phyloP scores from a whole-genome alignment of 2,329 filamentous ascomycete species.

The Penicillium italicum region DNA sequence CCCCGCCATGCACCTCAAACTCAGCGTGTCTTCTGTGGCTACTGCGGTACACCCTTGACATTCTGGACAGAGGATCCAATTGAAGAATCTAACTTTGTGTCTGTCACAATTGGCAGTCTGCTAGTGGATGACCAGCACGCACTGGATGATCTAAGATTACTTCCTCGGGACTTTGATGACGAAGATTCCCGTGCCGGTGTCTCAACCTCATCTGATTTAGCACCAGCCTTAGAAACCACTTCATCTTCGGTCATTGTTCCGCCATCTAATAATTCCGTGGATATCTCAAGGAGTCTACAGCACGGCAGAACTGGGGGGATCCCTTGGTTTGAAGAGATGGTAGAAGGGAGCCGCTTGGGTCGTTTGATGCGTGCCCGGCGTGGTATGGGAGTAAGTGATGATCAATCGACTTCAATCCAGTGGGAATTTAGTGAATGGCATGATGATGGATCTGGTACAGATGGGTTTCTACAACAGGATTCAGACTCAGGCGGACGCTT shows the following conservation, averaged over 20 bases:
- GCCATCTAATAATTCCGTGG: constrained; percentile 16
- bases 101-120: constrained; percentile 75
- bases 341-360: constrained; percentile 70
- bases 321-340: constrained; percentile 81
- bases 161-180: constrained; percentile 52
- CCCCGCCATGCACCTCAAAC: constrained; percentile 56
- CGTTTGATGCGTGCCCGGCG: constrained; percentile 59
- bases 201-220: constrained; percentile 6
- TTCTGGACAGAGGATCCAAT: constrained; percentile 75
- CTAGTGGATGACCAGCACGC: constrained; percentile 65
- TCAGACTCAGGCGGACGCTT: constrained; percentile 17
- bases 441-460: constrained; percentile 39
- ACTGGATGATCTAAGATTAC: constrained; percentile 70
- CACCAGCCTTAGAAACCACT: constrained; percentile 6
- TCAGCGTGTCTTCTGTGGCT: constrained; percentile 82
- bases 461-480: constrained; percentile 18
- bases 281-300: constrained; percentile 36
- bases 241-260: constrained; percentile 24
- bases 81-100: constrained; percentile 72
- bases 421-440: constrained; percentile 82
- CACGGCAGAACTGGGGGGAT: constrained; percentile 52
- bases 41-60: constrained; percentile 80
- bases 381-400: constrained; percentile 57
- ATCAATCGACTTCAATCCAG: constrained; percentile 65
- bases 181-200: constrained; percentile 18